phyloP scores from a whole-genome alignment of 2,329 filamentous ascomycete genomes.

The Gremmenia infestans region DNA sequence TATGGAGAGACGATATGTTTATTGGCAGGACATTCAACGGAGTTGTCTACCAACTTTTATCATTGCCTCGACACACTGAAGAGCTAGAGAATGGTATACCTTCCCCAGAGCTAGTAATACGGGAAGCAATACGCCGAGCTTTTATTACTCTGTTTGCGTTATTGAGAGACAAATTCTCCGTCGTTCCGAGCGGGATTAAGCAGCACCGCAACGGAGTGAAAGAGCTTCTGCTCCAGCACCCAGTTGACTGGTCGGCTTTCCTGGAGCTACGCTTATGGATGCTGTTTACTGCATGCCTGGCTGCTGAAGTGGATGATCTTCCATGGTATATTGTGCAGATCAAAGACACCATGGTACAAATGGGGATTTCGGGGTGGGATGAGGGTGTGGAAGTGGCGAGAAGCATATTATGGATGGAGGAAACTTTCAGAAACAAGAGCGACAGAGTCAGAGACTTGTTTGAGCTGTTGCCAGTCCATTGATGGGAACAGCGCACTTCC shows the following conservation, averaged over 20 bases:
- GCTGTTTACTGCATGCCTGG: background rate
- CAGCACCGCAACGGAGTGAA: constrained; percentile 4
- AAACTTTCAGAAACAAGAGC: background rate
- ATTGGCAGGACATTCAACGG: background rate
- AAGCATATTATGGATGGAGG: background rate
- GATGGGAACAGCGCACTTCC: background rate
- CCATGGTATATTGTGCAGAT: background rate
- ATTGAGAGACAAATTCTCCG: background rate
- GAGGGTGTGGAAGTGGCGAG: background rate
- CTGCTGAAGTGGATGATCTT: background rate
- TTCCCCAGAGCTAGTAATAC: background rate
- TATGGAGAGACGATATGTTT: background rate
- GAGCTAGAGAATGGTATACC: background rate
- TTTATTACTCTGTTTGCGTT: background rate
- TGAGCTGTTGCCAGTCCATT: background rate
- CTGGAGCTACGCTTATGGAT: background rate
- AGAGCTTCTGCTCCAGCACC: constrained; percentile 7
- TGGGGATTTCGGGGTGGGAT: background rate
- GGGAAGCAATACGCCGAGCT: background rate
- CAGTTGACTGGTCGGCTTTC: background rate
- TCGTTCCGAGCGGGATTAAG: background rate
- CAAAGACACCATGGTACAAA: background rate
- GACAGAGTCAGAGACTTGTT: background rate
- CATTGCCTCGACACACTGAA: background rate
- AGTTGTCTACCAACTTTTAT: background rate